phyloP scores from a whole-genome alignment of 176 grass and related monocot species.

The sorghum (Sorghum bicolor) region Sorghum_bicolor_NCBIv3 NC_012872.2:52240001-52240500 shows the following conservation, averaged over 20 bases:
- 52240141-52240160: conserved; percentile 1
- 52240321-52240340: conserved; percentile 68
- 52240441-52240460: neutral
- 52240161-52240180: neutral
- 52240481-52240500: conserved; percentile 21
- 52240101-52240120: conserved; percentile 87
- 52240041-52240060: conserved; percentile 83
- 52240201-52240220: conserved; percentile 61
- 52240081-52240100: conserved; percentile 80
- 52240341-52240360: conserved; percentile 76
- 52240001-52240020: conserved; percentile 20
- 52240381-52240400: conserved; percentile 93
- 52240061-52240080: conserved; percentile 79
- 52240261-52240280: conserved; percentile 94
- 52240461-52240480: conserved; percentile 24
- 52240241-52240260: conserved; percentile 97
- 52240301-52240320: conserved; percentile 93
- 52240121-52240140: conserved; percentile 69
- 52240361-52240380: conserved; percentile 72
- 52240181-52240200: conserved; percentile 1
- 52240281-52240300: conserved; percentile 96
- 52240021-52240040: conserved; percentile 89
- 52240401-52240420: conserved; percentile 95
- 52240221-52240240: conserved; percentile 83
- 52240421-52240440: conserved; percentile 17